Base-by-base conservation (phyloP, 495 filamentous ascomycete species). In the Letharia lupina region DNA sequence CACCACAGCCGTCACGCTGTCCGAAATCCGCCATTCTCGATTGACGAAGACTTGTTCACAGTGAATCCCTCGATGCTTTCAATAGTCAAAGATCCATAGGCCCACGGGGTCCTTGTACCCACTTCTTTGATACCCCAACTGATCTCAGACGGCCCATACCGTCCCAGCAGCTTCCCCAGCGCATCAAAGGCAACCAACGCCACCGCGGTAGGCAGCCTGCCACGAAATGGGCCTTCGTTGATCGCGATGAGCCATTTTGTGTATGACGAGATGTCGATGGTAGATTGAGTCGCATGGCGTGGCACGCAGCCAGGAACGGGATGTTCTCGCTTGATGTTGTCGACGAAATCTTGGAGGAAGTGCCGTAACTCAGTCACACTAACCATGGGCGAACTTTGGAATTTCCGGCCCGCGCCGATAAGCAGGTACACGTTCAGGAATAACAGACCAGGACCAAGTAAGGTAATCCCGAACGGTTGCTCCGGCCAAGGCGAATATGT, bases 381-480 rank as follows among this genome's bases (percentile, higher is more conserved):
- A 28, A 33, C 11, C 12, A 16, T 15, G 50, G 50, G 23, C 12
- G 28, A 50, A 28, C n/a, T 28, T 11, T 28, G n/a, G 47, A 50
- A 48, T n/a, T 16, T 2, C 18, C 7, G 0, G 18, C 20, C 20
- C 6, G 0, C 0, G 10, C 47, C 10, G n/a, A 50, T 50, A n/a
- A 7, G 0, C 7, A 50, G 47, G 20, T 2, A 2, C 47, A 23
- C 7, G 47, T 50, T 13, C 47, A 23, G n/a, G n/a, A n/a, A 8
- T 48, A 2, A 7, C 3, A 28, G n/a, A 20, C 47, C 47, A 12
- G 20, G 47, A 0, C 20, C 47, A 28, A 2, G 47, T 50, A 50
- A 50, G 9, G 3, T 0, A 28, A 50, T 4, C 7, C 0, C 0
- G n/a, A 8, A 50, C 2, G n/a, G n/a, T 11, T 0, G 3, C 8